Conservation (phyloP, 192 early-diverging fungal genomes). For the Umbelopsis isabellina region DNA sequence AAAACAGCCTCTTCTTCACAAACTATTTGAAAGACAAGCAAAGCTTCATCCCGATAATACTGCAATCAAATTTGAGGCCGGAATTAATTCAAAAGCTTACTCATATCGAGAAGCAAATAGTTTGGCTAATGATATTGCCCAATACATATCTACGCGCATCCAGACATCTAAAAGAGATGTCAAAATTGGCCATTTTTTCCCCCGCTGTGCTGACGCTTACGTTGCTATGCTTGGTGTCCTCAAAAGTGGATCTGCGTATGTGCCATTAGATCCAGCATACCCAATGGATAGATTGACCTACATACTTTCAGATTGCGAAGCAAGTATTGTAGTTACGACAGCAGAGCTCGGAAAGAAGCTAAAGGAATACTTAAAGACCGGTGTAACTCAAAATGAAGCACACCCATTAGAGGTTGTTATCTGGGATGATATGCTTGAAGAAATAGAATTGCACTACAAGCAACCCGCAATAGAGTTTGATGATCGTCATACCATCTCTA, state of each 20-base stretch:
- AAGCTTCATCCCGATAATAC: not conserved
- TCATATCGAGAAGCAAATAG: not conserved
- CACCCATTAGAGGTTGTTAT: not conserved
- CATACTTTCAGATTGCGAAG: conserved; percentile 31
- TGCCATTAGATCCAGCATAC: conserved; percentile 37
- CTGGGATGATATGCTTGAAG: not conserved
- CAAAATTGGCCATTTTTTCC: conserved; percentile 1
- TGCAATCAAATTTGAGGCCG: not conserved
- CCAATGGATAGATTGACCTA: conserved; percentile 32
- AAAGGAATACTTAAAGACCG: not conserved
- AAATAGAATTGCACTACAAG: not conserved
- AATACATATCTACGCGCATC: not conserved
- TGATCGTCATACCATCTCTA: not conserved
- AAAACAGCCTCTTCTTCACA: too few relatives aligned
- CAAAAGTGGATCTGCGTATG: conserved; percentile 44
- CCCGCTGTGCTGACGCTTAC: not conserved
- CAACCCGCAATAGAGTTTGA: not conserved
- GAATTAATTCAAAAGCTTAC: not conserved
- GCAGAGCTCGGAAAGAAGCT: not conserved
- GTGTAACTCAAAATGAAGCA: too few relatives aligned
- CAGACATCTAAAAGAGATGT: not conserved
- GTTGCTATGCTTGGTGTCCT: conserved; percentile 32
- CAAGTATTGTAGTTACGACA: not conserved
- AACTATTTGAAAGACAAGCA: not conserved
- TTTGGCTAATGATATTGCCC: not conserved